phyloP scores from a whole-genome alignment of 768 basidiomycete genomes.

The Leccinum disarticulatum region DNA sequence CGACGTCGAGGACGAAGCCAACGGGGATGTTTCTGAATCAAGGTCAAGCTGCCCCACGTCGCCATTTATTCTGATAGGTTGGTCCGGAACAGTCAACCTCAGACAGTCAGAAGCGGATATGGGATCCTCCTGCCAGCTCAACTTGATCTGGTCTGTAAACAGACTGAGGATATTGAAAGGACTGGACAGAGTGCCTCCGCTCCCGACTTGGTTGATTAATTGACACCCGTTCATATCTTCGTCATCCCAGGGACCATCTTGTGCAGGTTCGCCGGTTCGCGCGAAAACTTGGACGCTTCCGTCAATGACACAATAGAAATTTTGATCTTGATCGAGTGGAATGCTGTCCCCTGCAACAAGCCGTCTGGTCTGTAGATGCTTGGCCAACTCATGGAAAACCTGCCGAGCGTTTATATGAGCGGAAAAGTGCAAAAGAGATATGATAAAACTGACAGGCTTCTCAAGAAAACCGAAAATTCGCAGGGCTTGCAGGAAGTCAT shows the following conservation, averaged over 20 bases:
- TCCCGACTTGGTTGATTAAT: conserved; percentile 92
- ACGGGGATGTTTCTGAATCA: conserved; percentile 23
- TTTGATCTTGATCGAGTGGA: conserved; percentile 87
- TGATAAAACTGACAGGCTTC: conserved; percentile 70
- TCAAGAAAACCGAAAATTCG: conserved; percentile 96
- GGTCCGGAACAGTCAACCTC: conserved; percentile 24
- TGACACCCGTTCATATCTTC: conserved; percentile 96
- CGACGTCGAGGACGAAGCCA: conserved; percentile 63
- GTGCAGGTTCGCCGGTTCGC: conserved; percentile 54
- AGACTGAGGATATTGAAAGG: conserved; percentile 95
- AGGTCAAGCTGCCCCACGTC: conserved; percentile 66
- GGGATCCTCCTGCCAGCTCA: conserved; percentile 82
- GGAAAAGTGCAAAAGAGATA: not conserved
- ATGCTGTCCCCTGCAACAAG: conserved; percentile 95
- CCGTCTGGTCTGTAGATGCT: conserved; percentile 94
- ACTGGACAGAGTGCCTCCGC: conserved; percentile 92
- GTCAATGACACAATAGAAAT: conserved; percentile 97
- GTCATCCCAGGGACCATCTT: conserved; percentile 68
- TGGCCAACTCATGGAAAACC: conserved; percentile 96
- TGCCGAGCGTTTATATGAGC: conserved; percentile 26
- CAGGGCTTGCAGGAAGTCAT: conserved; percentile 95
- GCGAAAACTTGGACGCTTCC: conserved; percentile 96
- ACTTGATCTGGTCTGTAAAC: conserved; percentile 92
- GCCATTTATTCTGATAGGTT: conserved; percentile 46
- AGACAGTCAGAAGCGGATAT: conserved; percentile 27